Evolutionary conservation across 495 filamentous ascomycete species (phyloP).

Genomic region (Neurospora hispaniola): DNA sequence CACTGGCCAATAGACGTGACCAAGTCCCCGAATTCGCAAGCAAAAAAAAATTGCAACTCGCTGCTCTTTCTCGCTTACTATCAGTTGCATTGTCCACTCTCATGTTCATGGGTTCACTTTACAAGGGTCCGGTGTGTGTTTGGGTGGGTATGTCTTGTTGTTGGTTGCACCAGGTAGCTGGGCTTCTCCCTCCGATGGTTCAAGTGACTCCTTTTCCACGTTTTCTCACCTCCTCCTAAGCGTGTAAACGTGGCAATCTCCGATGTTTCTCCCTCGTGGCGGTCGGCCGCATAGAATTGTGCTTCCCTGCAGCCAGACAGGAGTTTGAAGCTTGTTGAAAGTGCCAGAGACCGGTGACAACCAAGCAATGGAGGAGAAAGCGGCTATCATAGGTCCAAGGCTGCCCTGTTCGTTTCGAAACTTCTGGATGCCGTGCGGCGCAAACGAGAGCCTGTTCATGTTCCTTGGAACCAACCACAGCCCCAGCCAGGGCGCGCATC

Average conservation of each 20-base stretch:
- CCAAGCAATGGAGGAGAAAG: not conserved
- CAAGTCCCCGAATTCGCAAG: not conserved
- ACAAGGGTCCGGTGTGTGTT: not conserved
- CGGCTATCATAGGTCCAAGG: not conserved
- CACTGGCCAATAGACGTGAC: not conserved
- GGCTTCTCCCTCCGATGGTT: not conserved
- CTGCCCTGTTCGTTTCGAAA: not conserved
- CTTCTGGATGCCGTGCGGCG: not conserved
- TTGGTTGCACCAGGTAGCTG: not conserved
- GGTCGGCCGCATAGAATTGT: not conserved
- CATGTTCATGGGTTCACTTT: not conserved
- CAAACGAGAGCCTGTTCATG: not conserved
- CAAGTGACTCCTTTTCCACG: not conserved
- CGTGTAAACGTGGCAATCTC: not conserved
- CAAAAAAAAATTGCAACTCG: not conserved
- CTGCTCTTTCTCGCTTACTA: not conserved
- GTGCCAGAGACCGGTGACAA: not conserved
- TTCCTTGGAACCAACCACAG: not conserved
- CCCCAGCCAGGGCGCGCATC: not conserved
- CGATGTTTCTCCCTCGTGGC: not conserved
- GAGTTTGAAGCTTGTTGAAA: not conserved
- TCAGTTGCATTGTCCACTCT: not conserved
- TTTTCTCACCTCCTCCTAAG: not conserved
- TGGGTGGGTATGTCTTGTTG: not conserved
- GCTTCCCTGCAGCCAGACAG: not conserved